phyloP scores from a whole-genome alignment of 2,329 filamentous ascomycete genomes.

The Epicoccum sorghinum region DNA sequence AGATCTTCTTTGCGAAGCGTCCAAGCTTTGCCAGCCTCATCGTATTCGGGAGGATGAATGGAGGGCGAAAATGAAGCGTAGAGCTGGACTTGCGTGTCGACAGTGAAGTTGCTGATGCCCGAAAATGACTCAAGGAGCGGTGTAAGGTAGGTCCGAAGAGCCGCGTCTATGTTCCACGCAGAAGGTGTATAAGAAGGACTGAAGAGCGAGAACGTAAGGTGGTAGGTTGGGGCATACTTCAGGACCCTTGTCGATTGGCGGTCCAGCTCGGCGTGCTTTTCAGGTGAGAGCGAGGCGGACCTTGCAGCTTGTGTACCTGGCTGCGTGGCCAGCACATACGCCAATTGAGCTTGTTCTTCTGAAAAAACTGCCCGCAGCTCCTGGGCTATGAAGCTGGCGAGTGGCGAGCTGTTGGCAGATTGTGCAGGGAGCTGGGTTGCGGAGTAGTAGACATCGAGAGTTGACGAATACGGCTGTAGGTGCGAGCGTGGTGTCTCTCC shows the following conservation, averaged over 20 bases:
- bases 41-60: slow-evolving; percentile 62
- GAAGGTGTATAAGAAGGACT: slow-evolving; percentile 78
- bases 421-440: slow-evolving; percentile 70
- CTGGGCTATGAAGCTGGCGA: slow-evolving; percentile 78
- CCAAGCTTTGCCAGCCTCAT: slow-evolving; percentile 64
- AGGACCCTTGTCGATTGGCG: slow-evolving; percentile 80
- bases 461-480: slow-evolving; percentile 71
- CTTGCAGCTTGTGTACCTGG: slow-evolving; percentile 51
- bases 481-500: slow-evolving; percentile 60
- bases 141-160: slow-evolving; percentile 78
- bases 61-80: slow-evolving; percentile 76
- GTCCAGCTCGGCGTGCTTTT: slow-evolving; percentile 59
- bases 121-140: slow-evolving; percentile 81
- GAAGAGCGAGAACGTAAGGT: slow-evolving; percentile 94
- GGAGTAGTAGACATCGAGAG: slow-evolving; percentile 79
- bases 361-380: slow-evolving; percentile 79
- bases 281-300: slow-evolving; percentile 58
- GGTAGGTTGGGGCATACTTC: slow-evolving; percentile 92
- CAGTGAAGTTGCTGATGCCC: slow-evolving; percentile 90
- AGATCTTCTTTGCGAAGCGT: slow-evolving; percentile 82
- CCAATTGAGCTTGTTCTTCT: slow-evolving; percentile 86
- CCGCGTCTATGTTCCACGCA: slow-evolving; percentile 87
- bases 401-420: slow-evolving; percentile 71
- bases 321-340: slow-evolving; percentile 52
- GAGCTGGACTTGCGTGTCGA: slow-evolving; percentile 94